These are phyloP conservation scores for Schoenoplectus triqueter DNA, from an alignment of 202 grass and related monocot species.

Conservation along the genomic window DNA sequence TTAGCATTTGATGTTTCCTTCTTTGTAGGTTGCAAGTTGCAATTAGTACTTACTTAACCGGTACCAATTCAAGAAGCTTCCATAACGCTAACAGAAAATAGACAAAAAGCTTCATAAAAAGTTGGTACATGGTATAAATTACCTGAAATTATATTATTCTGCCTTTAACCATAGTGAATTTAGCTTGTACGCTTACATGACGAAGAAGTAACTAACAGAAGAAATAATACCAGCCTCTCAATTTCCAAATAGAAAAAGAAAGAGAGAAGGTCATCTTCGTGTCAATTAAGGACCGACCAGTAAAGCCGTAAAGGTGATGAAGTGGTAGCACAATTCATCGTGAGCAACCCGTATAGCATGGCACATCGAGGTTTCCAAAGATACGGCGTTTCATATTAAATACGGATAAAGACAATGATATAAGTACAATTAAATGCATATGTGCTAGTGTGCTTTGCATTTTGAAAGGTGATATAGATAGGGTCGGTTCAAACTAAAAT, in stretches of 20 bases:
- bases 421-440: background rate
- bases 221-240: background rate
- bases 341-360: background rate
- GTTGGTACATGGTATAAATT: background rate
- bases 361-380: background rate
- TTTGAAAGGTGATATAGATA: too few relatives aligned
- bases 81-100: background rate
- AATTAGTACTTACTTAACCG: background rate
- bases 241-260: background rate
- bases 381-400: background rate
- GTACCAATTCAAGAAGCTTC: background rate
- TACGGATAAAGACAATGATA: background rate
- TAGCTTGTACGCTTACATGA: background rate
- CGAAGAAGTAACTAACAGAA: background rate
- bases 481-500: too few relatives aligned
- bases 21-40: constrained; percentile 27
- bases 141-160: background rate
- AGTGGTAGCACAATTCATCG: background rate
- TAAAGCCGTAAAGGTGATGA: background rate
- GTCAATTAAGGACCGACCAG: background rate
- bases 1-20: background rate
- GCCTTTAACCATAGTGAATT: background rate
- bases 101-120: constrained; percentile 12
- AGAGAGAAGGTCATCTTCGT: background rate
- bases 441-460: background rate